Percentiles rank a stretch among this genome's conserved stretches.
Evolutionary conservation across 2,329 filamentous ascomycete genomes (phyloP).

Genomic region (Neonectria ditissima): DNA sequence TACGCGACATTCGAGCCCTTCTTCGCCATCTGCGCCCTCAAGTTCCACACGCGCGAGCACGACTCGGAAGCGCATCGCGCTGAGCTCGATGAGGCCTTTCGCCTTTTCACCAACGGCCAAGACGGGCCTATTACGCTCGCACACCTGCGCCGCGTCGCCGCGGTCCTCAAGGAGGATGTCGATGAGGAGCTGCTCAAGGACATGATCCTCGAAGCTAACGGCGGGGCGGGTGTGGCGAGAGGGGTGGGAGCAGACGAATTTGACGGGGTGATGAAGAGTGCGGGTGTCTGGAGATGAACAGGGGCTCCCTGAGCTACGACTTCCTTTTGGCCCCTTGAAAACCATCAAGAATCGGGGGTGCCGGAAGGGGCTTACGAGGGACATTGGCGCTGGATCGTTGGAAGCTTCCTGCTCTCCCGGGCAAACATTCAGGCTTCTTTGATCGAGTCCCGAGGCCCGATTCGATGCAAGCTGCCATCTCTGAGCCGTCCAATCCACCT

Average conservation of each 20-base stretch:
- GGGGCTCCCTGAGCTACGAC: neutral
- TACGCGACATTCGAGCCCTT: constrained; percentile 85
- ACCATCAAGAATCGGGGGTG: neutral
- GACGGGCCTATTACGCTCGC: constrained; percentile 77
- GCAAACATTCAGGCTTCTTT: neutral
- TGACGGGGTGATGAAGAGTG: constrained; percentile 84
- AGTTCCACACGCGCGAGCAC: constrained; percentile 74
- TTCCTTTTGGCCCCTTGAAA: neutral
- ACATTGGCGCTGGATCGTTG: neutral
- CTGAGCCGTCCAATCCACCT: neutral
- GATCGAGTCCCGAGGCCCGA: neutral
- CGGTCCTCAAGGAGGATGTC: constrained; percentile 85
- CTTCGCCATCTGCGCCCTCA: constrained; percentile 87
- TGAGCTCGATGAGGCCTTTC: constrained; percentile 86
- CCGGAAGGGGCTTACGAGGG: neutral
- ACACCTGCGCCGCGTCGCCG: constrained; percentile 83
- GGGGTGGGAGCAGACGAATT: constrained; percentile 86
- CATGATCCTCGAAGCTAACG: constrained; percentile 96
- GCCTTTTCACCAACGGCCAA: constrained; percentile 76
- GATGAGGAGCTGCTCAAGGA: constrained; percentile 86
- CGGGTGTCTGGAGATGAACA: constrained; percentile 81
- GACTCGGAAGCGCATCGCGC: constrained; percentile 65
- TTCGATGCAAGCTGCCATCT: neutral
- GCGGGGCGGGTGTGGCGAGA: constrained; percentile 75
- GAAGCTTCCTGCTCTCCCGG: neutral